Evolutionary conservation across 1,139 yeast species (phyloP).

Genomic region (Trichomonascaceae sp.): DNA sequence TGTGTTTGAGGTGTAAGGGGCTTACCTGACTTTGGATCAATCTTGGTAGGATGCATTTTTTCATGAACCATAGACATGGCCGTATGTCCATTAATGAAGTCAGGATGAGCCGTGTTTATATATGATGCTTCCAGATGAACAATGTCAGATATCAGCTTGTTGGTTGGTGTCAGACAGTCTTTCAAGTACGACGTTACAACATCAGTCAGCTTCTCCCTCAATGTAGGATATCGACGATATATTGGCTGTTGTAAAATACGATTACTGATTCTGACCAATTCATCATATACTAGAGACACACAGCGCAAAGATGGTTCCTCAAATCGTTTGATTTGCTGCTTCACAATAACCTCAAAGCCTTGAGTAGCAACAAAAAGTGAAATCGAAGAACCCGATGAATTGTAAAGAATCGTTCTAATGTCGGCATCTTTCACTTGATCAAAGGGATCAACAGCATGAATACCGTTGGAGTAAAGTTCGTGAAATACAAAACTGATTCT

Average conservation of each 20-base stretch:
- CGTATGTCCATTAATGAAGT: slow-evolving; percentile 85
- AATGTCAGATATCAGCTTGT: slow-evolving; percentile 73
- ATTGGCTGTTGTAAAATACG: slow-evolving; percentile 78
- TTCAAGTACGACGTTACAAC: slow-evolving; percentile 76
- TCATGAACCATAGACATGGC: slow-evolving; percentile 96
- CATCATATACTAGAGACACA: slow-evolving; percentile 87
- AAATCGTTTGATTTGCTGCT: slow-evolving; percentile 89
- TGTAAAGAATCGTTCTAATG: slow-evolving; percentile 85
- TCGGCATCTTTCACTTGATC: slow-evolving; percentile 96
- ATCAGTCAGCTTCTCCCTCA: slow-evolving; percentile 79
- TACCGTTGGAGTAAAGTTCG: slow-evolving; percentile 91
- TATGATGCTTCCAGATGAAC: slow-evolving; percentile 85
- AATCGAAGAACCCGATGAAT: slow-evolving; percentile 97
- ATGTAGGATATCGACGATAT: slow-evolving; percentile 81
- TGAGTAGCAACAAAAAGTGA: slow-evolving; percentile 95
- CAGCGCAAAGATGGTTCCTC: slow-evolving; percentile 92
- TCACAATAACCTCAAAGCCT: slow-evolving; percentile 93
- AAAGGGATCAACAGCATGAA: slow-evolving; percentile 89
- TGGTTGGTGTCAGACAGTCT: slow-evolving; percentile 77
- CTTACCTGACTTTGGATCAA: slow-evolving; percentile 90
- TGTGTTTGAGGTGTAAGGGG: slow-evolving; percentile 28
- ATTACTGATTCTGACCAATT: slow-evolving; percentile 80
- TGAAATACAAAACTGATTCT: slow-evolving; percentile 97
- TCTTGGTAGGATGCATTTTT: slow-evolving; percentile 78
- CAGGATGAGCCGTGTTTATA: slow-evolving; percentile 97